Base-by-base conservation (phyloP, 352 stramenopile species). In the Phytophthora boehmeriae region DNA sequence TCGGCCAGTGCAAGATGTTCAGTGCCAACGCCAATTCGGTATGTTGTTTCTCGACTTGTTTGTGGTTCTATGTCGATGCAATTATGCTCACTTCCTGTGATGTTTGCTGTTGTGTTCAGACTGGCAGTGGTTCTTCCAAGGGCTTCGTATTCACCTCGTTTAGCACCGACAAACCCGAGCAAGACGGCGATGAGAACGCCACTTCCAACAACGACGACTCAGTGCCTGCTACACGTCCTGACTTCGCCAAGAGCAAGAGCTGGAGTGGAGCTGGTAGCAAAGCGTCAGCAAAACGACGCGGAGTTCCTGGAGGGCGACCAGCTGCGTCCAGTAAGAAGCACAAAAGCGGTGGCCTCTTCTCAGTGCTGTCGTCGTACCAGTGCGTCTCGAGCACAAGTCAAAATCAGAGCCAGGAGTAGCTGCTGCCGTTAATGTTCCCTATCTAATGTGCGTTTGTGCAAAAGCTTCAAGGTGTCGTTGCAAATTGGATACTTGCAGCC, bases 71-170 rank as follows among this genome's bases (percentile, higher is more conserved):
- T 19, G 25, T 17, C 46, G 16, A 22, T 38, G 5, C 0, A 50
- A 36, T 54, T 14, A 38, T 52, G 17, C 38, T 63, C 11, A 43
- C 38, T 45, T 11, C 39, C 49, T 30, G 25, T 30, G n/a, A 30
- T 23, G 35, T n/a, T 22, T 60, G 13, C 39, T 55, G 23, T 36
- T 34, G 17, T 66, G 13, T 46, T 16, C 35, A 67, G 63, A 51
- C 30, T 39, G 54, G 41, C 13, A 39, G 55, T 52, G 54, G 52
- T 6, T 27, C 76, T 8, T 75, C 74, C 47, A 94, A 94, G 47
- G 81, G 80, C 5, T 94, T 94, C 57, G 81, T 94, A 5, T 94
- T 94, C 60, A 92, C 83, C 2, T 86, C 83, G 0, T 86, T 87
- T 25, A 82, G 68, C 44, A 75, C 73, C 0, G 75, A 89, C 45